Evolutionary conservation across 306 rosid species (phyloP), one percentile per base, ranked within the genome.

Genomic region (Vicia sativa): DNA sequence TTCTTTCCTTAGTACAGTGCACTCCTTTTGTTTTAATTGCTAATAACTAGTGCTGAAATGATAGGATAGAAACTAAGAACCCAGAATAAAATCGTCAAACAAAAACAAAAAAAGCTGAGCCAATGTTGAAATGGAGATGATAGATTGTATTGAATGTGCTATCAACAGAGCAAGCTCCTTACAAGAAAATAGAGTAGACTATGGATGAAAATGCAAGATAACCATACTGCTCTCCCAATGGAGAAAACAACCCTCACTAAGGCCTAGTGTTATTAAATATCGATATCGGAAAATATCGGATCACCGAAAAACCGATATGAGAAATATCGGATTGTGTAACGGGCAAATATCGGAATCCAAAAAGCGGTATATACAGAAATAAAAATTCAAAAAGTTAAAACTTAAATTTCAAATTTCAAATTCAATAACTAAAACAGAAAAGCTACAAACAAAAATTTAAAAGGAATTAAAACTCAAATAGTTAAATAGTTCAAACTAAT

Each of bases 1-100:
- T 25, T 62, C 48, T 61, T 53, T 21, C 46, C 62, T 68, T 9
- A 2, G 28, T 43, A 55, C 48, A 66, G 52, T 26, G 46, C 19
- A 39, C 41, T 13, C 37, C 62, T 58, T 53, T 59, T 41, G 25
- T 73, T 74, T 56, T 48, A 21, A 45, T 61, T 71, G 68, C 39
- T 43, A 19, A 52, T 44, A 26, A 25, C 60, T 63, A 72, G 35
- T 62, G 71, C 38, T 48, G 63, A 45, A 6, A 45, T 14, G 10
- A 45, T 45, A 45, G 52, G 21, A 14, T 16, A 45, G 9, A 45
- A 45, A 15, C 57, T 18, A 50, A 4, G 11, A 50, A 19, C 29
- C 57, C 16, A 5, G 6, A 25, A 53, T 53, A 53, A 53, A 53
- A 23, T 53, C 16, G 7, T 53, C 34, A 53, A 53, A 25, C 15